Percentiles rank a stretch among this genome's conserved stretches.
phyloP scores from a whole-genome alignment of 2,329 filamentous ascomycete species.

The Coniochaeta ligniaria region DNA sequence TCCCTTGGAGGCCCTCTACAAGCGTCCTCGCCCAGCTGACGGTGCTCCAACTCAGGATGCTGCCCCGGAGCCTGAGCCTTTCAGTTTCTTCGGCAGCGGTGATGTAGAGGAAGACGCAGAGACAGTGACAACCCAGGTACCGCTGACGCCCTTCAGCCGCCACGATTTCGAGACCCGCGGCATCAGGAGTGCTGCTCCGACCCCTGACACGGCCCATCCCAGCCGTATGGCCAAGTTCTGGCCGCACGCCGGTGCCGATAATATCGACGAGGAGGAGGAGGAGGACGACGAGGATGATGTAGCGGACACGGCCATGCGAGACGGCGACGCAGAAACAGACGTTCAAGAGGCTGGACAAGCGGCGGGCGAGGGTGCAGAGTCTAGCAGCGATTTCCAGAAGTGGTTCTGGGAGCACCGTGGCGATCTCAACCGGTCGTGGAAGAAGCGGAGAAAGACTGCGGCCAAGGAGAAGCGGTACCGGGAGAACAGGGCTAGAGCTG shows the following conservation, averaged over 20 bases:
- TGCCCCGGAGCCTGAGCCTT: slow-evolving; percentile 47
- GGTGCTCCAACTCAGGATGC: slow-evolving; percentile 18
- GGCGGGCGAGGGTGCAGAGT: slow-evolving; percentile 9
- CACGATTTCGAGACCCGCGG: slow-evolving; percentile 69
- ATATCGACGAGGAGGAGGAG: slow-evolving; percentile 37
- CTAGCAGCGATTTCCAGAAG: slow-evolving; percentile 50
- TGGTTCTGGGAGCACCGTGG: slow-evolving; percentile 64
- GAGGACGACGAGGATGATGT: slow-evolving; percentile 23
- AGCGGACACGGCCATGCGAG: slow-evolving; percentile 11
- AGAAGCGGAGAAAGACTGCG: slow-evolving; percentile 53
- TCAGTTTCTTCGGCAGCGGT: slow-evolving; percentile 67
- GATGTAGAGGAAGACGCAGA: slow-evolving; percentile 23
- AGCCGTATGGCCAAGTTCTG: slow-evolving; percentile 56
- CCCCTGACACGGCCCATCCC: slow-evolving; percentile 83
- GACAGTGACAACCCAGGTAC: slow-evolving; percentile 31
- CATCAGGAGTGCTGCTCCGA: slow-evolving; percentile 84
- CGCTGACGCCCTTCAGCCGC: slow-evolving; percentile 77
- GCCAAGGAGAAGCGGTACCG: slow-evolving; percentile 61
- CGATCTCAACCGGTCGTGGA: slow-evolving; percentile 60
- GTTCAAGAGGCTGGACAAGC: slow-evolving; percentile 11
- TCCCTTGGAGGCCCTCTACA: slow-evolving; percentile 89
- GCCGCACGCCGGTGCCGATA: slow-evolving; percentile 37
- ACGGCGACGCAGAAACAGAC: slow-evolving; percentile 9
- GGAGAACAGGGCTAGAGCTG: slow-evolving; percentile 52
- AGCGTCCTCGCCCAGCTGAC: slow-evolving; percentile 49